Conservation (phyloP, 257 asterid genomes). For the Rehmannia glutinosa region DNA sequence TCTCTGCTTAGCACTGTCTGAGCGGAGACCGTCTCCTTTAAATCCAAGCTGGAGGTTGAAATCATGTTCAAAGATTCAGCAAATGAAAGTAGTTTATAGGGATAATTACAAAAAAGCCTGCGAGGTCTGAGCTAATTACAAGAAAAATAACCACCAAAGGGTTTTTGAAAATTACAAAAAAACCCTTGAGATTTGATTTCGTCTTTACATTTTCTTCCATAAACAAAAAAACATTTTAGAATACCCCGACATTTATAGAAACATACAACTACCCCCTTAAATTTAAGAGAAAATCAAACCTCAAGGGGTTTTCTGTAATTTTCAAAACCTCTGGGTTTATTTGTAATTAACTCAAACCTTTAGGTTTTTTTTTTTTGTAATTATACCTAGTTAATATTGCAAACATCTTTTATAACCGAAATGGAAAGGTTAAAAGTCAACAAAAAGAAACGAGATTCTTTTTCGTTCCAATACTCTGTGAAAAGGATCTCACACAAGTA, state of each 20-base stretch:
- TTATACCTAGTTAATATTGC: not conserved
- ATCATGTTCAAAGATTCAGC: conserved; percentile 7
- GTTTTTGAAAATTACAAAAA: no score
- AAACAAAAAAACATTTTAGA: no score
- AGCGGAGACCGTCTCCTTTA: conserved; percentile 69
- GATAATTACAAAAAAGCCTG: no score
- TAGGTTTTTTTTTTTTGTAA: no score
- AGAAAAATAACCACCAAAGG: no score
- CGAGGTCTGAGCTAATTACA: no score
- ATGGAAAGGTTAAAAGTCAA: not conserved
- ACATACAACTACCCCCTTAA: no score
- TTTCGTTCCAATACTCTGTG: not conserved
- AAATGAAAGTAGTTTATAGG: not conserved
- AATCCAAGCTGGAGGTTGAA: conserved; percentile 54
- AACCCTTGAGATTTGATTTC: no score
- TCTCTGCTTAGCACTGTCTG: conserved; percentile 88
- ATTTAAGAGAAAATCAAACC: not conserved
- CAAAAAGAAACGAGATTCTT: not conserved
- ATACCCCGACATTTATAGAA: no score
- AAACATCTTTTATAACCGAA: not conserved
- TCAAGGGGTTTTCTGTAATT: not conserved
- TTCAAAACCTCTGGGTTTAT: no score
- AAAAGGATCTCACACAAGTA: not conserved
- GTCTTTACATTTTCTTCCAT: no score
- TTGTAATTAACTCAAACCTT: no score